phyloP scores from a whole-genome alignment of 768 basidiomycete genomes.

The Termitomyces sp. region DNA sequence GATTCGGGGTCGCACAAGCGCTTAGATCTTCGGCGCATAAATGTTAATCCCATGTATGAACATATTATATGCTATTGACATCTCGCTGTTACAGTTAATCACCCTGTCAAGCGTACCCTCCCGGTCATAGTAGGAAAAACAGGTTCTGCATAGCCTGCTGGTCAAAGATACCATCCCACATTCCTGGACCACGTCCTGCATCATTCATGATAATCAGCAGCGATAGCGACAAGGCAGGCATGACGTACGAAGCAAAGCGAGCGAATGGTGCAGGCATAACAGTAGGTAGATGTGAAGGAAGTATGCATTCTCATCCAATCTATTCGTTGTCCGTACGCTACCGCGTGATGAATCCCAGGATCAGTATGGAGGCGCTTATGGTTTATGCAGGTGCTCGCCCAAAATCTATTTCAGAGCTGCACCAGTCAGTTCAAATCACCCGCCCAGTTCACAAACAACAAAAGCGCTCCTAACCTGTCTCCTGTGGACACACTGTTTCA shows the following conservation, averaged over 20 bases:
- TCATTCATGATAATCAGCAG: background rate
- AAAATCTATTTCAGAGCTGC: no score
- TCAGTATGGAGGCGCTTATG: no score
- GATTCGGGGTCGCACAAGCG: slow-evolving; percentile 14
- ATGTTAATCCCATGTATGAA: slow-evolving; percentile 24
- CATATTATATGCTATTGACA: slow-evolving; percentile 25
- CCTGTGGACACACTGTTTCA: no score
- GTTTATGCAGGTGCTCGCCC: no score
- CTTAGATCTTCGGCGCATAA: slow-evolving; percentile 18
- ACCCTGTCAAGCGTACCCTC: background rate
- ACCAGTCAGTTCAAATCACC: no score
- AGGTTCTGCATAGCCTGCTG: slow-evolving; percentile 21
- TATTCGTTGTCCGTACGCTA: background rate
- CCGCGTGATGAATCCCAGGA: no score
- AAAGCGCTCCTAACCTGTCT: no score
- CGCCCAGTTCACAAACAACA: no score
- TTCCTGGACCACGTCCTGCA: slow-evolving; percentile 16
- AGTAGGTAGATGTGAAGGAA: background rate
- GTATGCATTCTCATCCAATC: background rate
- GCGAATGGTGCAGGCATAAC: slow-evolving; percentile 8
- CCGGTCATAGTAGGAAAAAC: background rate
- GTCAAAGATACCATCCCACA: slow-evolving; percentile 23
- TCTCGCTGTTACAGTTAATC: slow-evolving; percentile 16
- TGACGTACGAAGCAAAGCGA: background rate
- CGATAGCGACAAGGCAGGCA: background rate